Evolutionary conservation across 1,284 basidiomycete genomes (phyloP).

Genomic region (Agaricales sp.): DNA sequence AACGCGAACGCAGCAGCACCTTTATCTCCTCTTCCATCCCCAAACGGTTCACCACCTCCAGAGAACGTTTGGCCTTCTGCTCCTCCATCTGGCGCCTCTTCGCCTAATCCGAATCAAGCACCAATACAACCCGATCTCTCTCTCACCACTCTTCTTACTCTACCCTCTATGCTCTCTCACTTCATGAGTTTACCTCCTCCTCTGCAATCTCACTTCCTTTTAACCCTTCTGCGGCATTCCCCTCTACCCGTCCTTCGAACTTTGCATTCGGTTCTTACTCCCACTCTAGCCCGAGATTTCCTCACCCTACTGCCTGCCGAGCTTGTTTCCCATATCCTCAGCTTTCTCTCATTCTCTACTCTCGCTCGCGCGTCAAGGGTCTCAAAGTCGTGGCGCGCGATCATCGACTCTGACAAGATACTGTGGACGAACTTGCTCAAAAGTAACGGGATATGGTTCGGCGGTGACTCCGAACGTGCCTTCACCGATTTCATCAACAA

Average conservation of each 20-base stretch:
- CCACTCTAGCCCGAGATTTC: conserved; percentile 81
- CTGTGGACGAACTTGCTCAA: conserved; percentile 79
- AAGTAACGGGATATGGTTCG: conserved; percentile 76
- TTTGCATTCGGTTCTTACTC: conserved; percentile 73
- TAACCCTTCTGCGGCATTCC: conserved; percentile 76
- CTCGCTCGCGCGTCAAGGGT: conserved; percentile 76
- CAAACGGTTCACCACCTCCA: conserved; percentile 69
- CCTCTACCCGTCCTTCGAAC: conserved; percentile 76
- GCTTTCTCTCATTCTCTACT: conserved; percentile 65
- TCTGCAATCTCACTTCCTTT: conserved; percentile 77
- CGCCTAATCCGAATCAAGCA: conserved; percentile 45
- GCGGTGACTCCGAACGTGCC: conserved; percentile 62
- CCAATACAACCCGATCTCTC: conserved; percentile 72
- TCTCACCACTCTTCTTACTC: conserved; percentile 66
- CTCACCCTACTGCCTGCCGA: conserved; percentile 79
- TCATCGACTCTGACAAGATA: conserved; percentile 77
- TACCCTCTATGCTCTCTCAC: conserved; percentile 67
- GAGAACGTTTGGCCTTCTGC: conserved; percentile 68
- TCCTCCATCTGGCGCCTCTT: conserved; percentile 62
- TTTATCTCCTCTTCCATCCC: conserved; percentile 72
- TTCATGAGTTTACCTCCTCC: conserved; percentile 62
- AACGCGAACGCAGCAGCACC: conserved; percentile 63
- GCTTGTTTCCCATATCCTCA: conserved; percentile 72
- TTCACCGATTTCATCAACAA: conserved; percentile 57
- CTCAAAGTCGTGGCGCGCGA: conserved; percentile 70